These are phyloP conservation scores for Sphagnum magellanicum DNA, from an alignment of 228 moss, liverwort and hornwort species.

Conservation along the genomic window DNA sequence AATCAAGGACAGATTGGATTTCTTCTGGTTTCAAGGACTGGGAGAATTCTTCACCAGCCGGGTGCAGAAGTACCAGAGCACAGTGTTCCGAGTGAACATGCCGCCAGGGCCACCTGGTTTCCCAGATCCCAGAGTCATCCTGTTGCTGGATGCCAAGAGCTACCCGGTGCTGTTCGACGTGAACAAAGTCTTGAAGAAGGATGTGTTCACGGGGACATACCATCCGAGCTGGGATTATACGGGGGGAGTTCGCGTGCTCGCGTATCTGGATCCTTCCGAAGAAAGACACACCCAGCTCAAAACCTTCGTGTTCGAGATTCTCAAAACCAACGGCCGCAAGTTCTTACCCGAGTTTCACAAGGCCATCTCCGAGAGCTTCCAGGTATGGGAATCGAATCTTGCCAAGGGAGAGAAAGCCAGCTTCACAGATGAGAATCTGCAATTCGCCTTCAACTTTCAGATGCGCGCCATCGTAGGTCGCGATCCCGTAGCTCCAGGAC, in stretches of 20 bases:
- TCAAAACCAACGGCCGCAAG: constrained; percentile 14
- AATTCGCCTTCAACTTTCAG: constrained; percentile 12
- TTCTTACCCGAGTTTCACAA: constrained; percentile 15
- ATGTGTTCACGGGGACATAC: constrained; percentile 40
- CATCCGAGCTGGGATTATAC: constrained; percentile 6
- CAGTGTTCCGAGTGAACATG: constrained; percentile 63
- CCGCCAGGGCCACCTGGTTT: constrained; percentile 56
- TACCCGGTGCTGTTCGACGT: constrained; percentile 57
- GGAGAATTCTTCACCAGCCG: constrained; percentile 43
- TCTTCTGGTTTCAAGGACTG: constrained; percentile 58
- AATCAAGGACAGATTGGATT: constrained; percentile 58
- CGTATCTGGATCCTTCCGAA: constrained; percentile 29
- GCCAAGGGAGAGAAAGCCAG: constrained; percentile 13
- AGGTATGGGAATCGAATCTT: constrained; percentile 12
- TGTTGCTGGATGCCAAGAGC: constrained; percentile 57
- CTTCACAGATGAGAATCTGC: background rate
- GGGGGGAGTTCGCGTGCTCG: constrained; percentile 18
- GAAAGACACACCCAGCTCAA: constrained; percentile 16
- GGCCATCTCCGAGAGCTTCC: constrained; percentile 2
- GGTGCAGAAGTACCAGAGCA: constrained; percentile 50
- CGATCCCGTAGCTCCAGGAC: constrained; percentile 9
- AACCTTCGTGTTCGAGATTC: constrained; percentile 18
- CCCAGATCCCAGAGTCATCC: constrained; percentile 35
- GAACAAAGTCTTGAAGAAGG: constrained; percentile 64
- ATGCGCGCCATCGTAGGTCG: constrained; percentile 9